phyloP scores from a whole-genome alignment of 139 green algal genomes.

The Chlorella sp. region DNA sequence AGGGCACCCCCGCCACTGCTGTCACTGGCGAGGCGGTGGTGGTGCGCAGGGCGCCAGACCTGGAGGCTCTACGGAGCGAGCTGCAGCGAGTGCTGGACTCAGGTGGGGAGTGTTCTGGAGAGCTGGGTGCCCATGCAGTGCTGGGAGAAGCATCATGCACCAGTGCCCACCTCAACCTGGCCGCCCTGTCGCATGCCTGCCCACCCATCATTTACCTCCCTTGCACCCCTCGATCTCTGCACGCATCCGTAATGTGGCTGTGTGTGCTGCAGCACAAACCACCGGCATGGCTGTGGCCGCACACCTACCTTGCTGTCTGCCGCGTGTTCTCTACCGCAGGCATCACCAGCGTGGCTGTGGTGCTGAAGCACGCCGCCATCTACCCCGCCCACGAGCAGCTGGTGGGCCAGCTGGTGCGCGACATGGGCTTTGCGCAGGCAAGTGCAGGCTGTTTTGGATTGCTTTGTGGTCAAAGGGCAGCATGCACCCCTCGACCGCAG shows the following conservation, averaged over 20 bases:
- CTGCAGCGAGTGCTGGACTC: slow-evolving; percentile 63
- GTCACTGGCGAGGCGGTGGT: slow-evolving; percentile 86
- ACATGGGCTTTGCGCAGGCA: slow-evolving; percentile 87
- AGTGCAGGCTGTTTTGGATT: too few species aligned
- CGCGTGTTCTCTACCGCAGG: slow-evolving; percentile 48
- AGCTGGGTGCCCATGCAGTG: too few species aligned
- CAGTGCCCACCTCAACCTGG: too few species aligned
- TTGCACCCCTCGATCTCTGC: too few species aligned
- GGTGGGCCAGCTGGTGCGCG: slow-evolving; percentile 73
- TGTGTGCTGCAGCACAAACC: too few species aligned
- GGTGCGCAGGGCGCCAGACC: slow-evolving; percentile 71
- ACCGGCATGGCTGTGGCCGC: not conserved
- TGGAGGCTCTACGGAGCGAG: slow-evolving; percentile 55
- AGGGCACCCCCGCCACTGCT: slow-evolving; percentile 45
- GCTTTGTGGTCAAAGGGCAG: too few species aligned
- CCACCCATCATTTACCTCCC: too few species aligned
- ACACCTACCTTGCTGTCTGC: not conserved
- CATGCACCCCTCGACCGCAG: too few species aligned
- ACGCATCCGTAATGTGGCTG: too few species aligned
- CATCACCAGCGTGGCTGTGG: slow-evolving; percentile 89
- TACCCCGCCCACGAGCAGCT: slow-evolving; percentile 89
- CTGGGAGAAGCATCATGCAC: too few species aligned
- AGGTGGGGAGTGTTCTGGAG: slow-evolving; percentile 29
- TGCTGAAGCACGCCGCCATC: slow-evolving; percentile 94
- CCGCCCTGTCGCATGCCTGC: too few species aligned